Evolutionary conservation across 768 basidiomycete species (phyloP), one percentile per base, ranked within the genome.

Genomic region (Agrocybe praecox): DNA sequence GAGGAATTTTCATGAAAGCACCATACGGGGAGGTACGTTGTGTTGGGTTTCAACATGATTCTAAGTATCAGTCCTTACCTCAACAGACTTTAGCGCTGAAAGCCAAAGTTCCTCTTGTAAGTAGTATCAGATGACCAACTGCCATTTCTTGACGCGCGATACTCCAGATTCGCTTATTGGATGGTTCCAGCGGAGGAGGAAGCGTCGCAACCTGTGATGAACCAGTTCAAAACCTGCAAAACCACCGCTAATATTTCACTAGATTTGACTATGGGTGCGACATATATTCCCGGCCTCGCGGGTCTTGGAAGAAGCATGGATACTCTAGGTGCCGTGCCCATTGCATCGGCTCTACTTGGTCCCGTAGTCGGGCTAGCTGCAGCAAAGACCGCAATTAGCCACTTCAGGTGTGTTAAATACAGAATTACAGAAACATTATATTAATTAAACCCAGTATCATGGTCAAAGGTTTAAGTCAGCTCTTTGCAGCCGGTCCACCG

Each of bases 161-260:
- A 46, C n/a, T 50, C 32, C 46, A 77, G 76, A 69, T 77, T 52
- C 69, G 76, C 14, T 67, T 77, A 6, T 61, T 77, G 29, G 76
- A 77, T 61, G 76, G 76, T 24, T 77, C 76, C 5, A 77, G 76
- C 46, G 76, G 76, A 36, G 76, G 76, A 33, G 76, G 74, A 55
- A 76, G 74, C 46, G 76, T 77, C 6, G 72, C 74, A 18, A 67
- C 69, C 10, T 77, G 76, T 74, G 54, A 19, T 12, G 29, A 29
- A 48, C 42, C 11, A 10, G 23, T 45, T 17, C 23, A 17, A 22
- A 14, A 18, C 24, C 42, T 36, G 5, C 22, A 24, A 12, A 4
- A 17, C 21, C 17, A 15, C 32, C 5, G 21, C 44, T 23, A 45
- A 56, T 23, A 34, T 18, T n/a, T 52, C 24, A n/a, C 67, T 46